phyloP scores from a whole-genome alignment of 2,329 filamentous ascomycete species.

The Fusarium pseudoanthophilum region DNA sequence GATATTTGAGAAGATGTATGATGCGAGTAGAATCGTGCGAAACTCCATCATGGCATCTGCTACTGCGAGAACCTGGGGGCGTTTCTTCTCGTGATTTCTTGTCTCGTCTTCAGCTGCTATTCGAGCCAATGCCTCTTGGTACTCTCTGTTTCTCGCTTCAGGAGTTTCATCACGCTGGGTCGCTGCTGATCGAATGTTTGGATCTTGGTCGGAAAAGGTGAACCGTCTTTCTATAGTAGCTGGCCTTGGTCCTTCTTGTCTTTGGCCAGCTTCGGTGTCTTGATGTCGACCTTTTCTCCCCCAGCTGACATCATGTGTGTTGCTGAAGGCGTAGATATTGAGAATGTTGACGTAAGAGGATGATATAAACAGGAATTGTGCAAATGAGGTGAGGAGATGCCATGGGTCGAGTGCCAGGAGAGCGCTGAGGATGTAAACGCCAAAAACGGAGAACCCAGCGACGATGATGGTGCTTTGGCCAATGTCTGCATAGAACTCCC shows the following conservation, averaged over 20 bases:
- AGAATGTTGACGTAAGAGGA: conserved; percentile 9
- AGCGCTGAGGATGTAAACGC: not conserved
- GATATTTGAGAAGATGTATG: conserved; percentile 9
- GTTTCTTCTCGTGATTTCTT: rapidly evolving
- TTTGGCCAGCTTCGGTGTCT: not conserved
- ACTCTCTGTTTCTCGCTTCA: not conserved
- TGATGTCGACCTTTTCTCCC: not conserved
- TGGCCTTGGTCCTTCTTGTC: not conserved
- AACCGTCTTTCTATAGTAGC: not conserved
- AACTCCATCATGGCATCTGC: conserved; percentile 9
- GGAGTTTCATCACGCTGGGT: not conserved
- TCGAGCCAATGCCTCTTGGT: not conserved
- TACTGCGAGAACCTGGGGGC: not conserved
- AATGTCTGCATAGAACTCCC: conserved; percentile 7
- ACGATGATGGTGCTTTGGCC: not conserved
- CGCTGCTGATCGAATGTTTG: rapidly evolving
- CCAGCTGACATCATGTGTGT: conserved; percentile 9
- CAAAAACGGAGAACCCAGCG: not conserved
- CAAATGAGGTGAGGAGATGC: not conserved
- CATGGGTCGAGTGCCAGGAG: not conserved
- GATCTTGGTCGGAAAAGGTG: not conserved
- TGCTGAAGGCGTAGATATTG: conserved; percentile 10
- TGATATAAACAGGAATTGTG: not conserved
- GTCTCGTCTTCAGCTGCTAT: not conserved
- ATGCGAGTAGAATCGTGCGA: not conserved